Evolutionary conservation across 768 basidiomycete species (phyloP).

Genomic region (Leucogyrophana mollusca): DNA sequence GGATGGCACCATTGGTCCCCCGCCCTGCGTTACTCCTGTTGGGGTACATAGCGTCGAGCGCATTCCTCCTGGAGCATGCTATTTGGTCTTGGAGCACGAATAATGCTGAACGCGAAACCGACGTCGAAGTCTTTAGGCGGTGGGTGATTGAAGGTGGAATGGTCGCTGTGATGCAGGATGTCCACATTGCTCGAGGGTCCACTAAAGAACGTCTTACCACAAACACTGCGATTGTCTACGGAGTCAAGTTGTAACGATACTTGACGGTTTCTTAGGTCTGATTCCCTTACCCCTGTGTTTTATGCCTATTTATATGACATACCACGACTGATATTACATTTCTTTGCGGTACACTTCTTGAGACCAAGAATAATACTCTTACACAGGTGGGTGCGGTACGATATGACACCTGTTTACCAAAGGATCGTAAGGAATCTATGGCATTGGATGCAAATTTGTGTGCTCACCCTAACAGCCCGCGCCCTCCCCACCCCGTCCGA

Average conservation of each 20-base stretch:
- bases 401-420: conserved; percentile 53
- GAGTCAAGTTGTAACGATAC: conserved; percentile 15
- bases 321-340: background rate
- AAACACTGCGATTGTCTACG: conserved; percentile 17
- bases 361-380: no score
- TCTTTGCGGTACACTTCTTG: background rate
- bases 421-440: no score
- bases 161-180: conserved; percentile 25
- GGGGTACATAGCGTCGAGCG: conserved; percentile 50
- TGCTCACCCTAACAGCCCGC: conserved; percentile 78
- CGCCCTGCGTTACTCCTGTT: conserved; percentile 60
- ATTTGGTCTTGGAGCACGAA: conserved; percentile 48
- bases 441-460: background rate
- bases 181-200: conserved; percentile 6
- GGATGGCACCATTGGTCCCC: conserved; percentile 45
- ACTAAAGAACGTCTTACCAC: conserved; percentile 8
- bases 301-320: background rate
- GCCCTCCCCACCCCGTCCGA: conserved; percentile 80
- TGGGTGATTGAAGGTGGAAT: conserved; percentile 46
- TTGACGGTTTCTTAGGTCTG: background rate
- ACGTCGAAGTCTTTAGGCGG: conserved; percentile 51
- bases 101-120: conserved; percentile 34
- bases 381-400: conserved; percentile 40
- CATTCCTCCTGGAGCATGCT: conserved; percentile 68
- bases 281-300: background rate